phyloP scores from a whole-genome alignment of 164 flowering plant species.

The Cinnamomum chago region DNA sequence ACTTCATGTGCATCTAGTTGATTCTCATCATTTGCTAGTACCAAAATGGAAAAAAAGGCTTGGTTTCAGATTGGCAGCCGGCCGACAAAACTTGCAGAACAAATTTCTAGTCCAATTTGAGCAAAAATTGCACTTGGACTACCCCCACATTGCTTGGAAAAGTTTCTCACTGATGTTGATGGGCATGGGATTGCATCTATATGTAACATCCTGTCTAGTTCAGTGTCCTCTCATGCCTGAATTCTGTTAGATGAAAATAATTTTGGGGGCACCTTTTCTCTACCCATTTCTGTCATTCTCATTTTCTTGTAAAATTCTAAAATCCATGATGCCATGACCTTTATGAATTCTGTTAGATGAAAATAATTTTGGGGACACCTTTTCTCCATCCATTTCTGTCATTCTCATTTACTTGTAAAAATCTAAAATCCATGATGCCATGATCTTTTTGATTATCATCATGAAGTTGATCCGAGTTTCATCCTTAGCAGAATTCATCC shows the following conservation, averaged over 20 bases:
- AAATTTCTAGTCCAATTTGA: too few relatives aligned
- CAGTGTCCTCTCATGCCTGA: background rate
- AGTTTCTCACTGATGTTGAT: too few relatives aligned
- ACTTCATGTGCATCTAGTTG: too few relatives aligned
- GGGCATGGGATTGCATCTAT: too few relatives aligned
- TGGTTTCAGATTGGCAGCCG: too few relatives aligned
- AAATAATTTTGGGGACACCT: background rate
- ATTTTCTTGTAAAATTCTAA: background rate
- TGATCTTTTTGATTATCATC: background rate
- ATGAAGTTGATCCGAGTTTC: background rate
- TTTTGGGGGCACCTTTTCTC: background rate
- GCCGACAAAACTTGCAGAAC: too few relatives aligned
- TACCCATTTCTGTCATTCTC: background rate
- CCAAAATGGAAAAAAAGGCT: too few relatives aligned
- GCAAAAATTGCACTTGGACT: too few relatives aligned
- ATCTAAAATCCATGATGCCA: background rate
- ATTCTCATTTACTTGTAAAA: background rate
- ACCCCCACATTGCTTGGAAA: too few relatives aligned
- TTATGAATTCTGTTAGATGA: background rate
- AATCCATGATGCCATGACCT: background rate
- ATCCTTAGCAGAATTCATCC: conserved; percentile 36
- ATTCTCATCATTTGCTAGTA: too few relatives aligned
- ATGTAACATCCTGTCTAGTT: too few relatives aligned
- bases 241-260: background rate
- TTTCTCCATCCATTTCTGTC: background rate